Percentiles rank a stretch among this genome's conserved stretches.
phyloP scores from a whole-genome alignment of 2,329 filamentous ascomycete genomes.

The Ophiostoma himal-ulmi region DNA sequence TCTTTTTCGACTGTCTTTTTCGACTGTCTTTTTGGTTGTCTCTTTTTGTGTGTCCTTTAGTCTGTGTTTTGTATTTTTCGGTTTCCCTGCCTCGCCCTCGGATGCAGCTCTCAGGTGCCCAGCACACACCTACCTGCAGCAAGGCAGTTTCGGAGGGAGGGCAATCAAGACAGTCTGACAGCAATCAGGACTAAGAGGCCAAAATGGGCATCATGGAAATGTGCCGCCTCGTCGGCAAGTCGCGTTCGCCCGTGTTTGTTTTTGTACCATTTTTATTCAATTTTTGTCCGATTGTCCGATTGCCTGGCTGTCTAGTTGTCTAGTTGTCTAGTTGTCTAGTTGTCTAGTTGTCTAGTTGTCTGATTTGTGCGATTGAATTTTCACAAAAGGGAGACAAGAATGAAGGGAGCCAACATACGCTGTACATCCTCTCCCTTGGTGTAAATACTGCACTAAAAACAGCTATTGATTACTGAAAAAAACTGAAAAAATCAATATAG shows the following conservation, averaged over 20 bases:
- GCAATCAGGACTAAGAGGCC: neutral
- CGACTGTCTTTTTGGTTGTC: no score
- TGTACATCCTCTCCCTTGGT: conserved; percentile 6
- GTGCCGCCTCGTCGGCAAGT: neutral
- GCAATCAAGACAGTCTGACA: neutral
- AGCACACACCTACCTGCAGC: conserved; percentile 6
- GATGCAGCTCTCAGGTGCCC: conserved; percentile 15
- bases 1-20: neutral
- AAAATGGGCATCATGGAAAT: neutral
- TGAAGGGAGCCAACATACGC: conserved; percentile 11
- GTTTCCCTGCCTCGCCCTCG: conserved; percentile 6
- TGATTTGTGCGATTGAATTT: neutral
- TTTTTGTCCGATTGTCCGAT: neutral
- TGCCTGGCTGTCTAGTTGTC: neutral
- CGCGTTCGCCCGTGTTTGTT: conserved; percentile 1
- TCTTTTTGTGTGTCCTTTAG: neutral
- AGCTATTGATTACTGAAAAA: neutral
- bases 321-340: neutral
- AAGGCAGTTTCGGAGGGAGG: neutral
- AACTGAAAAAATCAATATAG: neutral
- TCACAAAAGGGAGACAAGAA: neutral
- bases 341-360: neutral
- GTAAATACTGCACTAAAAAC: conserved; percentile 1
- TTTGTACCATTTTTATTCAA: neutral
- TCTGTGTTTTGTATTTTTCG: neutral